phyloP scores from a whole-genome alignment of 306 rosid species.

The Vigna trinervia region DNA sequence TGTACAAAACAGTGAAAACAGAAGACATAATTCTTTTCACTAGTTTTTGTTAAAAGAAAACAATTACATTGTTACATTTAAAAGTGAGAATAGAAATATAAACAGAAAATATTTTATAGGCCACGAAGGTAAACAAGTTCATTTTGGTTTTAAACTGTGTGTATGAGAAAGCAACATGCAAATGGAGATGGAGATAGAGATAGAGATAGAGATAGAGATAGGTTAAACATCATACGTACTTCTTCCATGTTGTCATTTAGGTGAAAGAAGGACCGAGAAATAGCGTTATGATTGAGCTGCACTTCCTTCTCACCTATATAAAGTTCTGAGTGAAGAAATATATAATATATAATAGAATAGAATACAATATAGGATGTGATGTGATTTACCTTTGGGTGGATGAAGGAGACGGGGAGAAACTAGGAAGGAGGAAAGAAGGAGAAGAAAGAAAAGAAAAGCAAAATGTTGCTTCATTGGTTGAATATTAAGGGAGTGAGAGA shows the following conservation, averaged over 20 bases:
- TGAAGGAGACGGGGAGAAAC: slow-evolving; percentile 47
- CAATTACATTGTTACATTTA: neutral
- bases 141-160: neutral
- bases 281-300: slow-evolving; percentile 32
- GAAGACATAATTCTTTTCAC: neutral
- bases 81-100: neutral
- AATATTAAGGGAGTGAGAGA: neutral
- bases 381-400: slow-evolving; percentile 41
- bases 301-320: slow-evolving; percentile 49
- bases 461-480: slow-evolving; percentile 51
- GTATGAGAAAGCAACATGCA: neutral
- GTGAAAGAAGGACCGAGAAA: slow-evolving; percentile 10
- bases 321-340: slow-evolving; percentile 20
- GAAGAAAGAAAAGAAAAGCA: slow-evolving; percentile 45
- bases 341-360: neutral
- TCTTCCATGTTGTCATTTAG: slow-evolving; percentile 41
- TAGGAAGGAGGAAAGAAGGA: slow-evolving; percentile 51
- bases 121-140: slow-evolving; percentile 1
- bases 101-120: neutral
- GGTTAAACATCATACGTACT: slow-evolving; percentile 28
- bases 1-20: neutral
- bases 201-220: neutral
- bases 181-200: slow-evolving; percentile 9
- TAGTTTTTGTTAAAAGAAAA: neutral
- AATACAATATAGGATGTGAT: neutral